These are phyloP conservation scores for Luvunga scandens DNA, from an alignment of 345 rosid species.

Conservation along the genomic window DNA sequence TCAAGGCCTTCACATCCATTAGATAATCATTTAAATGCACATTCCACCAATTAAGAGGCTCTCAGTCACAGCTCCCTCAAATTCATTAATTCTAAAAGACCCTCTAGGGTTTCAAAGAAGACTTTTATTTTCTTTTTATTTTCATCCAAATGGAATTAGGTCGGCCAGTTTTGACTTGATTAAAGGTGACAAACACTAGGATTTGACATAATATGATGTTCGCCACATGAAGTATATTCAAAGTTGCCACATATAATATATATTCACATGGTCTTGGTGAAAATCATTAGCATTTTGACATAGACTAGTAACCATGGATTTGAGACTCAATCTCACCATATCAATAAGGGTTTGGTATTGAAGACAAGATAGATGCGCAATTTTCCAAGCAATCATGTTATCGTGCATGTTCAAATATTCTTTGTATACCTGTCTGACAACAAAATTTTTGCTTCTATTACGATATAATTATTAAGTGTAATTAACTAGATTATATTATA, in stretches of 20 bases:
- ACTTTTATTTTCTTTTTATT: not conserved
- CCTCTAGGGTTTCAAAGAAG: constrained; percentile 3
- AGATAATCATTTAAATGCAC: constrained; percentile 18
- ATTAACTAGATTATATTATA: not conserved
- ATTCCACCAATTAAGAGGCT: constrained; percentile 57
- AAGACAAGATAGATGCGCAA: not conserved
- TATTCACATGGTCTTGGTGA: constrained; percentile 25
- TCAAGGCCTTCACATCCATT: constrained; percentile 28
- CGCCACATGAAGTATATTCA: constrained; percentile 27
- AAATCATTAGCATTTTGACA: constrained; percentile 29
- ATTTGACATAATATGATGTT: constrained; percentile 29
- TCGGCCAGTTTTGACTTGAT: constrained; percentile 41
- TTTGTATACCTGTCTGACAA: not conserved
- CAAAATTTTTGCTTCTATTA: not conserved
- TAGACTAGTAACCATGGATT: not conserved
- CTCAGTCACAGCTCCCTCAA: not conserved
- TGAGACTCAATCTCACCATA: not conserved
- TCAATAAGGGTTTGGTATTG: not conserved
- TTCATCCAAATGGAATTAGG: constrained; percentile 29
- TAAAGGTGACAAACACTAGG: constrained; percentile 23
- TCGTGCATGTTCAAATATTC: constrained; percentile 21
- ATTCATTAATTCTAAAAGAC: too few species aligned
- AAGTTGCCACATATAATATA: constrained; percentile 1
- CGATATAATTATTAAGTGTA: not conserved
- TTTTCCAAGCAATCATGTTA: constrained; percentile 21